Evolutionary conservation across 2,329 filamentous ascomycete species (phyloP), one percentile per base, ranked within the genome.

Genomic region (Aspergillus spinulosporus): DNA sequence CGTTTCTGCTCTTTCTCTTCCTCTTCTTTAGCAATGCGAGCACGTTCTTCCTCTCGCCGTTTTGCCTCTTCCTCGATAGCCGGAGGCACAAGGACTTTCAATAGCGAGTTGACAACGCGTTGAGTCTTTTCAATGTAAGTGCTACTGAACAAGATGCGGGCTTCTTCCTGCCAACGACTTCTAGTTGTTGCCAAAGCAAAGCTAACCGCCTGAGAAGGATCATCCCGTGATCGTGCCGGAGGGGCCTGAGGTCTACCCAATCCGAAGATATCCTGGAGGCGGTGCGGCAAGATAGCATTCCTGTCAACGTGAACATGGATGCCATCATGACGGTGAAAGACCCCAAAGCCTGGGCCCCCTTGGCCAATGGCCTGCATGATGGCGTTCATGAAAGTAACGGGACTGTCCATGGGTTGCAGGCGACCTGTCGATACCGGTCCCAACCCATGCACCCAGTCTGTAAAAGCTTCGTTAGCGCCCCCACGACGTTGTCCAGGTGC

Each of bases 111-210:
- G 61, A 87, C 76, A 12, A 96, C 80, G 52, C 84, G 84, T 58
- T 83, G 80, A 2, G 86, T 83, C 68, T 89, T 89, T 48, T 96
- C 92, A 3, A 83, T 70, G 51, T 87, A 83, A 48, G 76, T 80
- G 21, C 79, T 75, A 28, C 89, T 89, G 72, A 94, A 97, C 0
- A 97, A 81, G 72, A 99, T 86, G 61, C 88, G 87, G 6, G 92
- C 88, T 72, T 97, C 95, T 68, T 97, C 91, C 68, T 89, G 85
- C 88, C 95, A 99, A 59, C 94, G 87, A 52, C 83, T 81, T 54
- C 82, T 79, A 1, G 94, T 97, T 6, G 84, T 80, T 37, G 85
- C 84, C 6, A 90, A 81, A 15, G 81, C 77, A 71, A 97, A 97
- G 2, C 85, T 79, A 28, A 92, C 87, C 9, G 90, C 88, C 64